These are phyloP conservation scores for Selaginella tamariscina DNA, from an alignment of 75 land plant genomes.

Conservation along the genomic window DNA sequence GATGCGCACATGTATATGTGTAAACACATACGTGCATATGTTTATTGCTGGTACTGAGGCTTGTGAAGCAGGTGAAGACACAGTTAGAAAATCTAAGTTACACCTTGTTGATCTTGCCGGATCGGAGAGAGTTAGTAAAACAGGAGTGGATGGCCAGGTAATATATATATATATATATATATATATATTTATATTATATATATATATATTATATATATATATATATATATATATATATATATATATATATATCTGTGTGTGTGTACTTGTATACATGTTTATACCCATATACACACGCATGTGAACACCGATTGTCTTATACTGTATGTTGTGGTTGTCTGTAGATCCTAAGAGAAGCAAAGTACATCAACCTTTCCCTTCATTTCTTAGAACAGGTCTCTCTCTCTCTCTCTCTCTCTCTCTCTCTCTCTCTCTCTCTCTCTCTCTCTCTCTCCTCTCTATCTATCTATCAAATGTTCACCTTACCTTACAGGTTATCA, in stretches of 20 bases:
- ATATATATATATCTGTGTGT: too few species aligned
- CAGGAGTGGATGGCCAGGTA: slow-evolving; percentile 36
- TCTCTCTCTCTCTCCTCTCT: too few species aligned
- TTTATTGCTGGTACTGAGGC: slow-evolving; percentile 28
- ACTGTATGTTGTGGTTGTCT: not conserved
- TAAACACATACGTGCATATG: too few species aligned
- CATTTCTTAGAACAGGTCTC: slow-evolving; percentile 31
- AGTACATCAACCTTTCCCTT: slow-evolving; percentile 31
- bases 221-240: not conserved
- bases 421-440: too few species aligned
- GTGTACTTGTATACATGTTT: too few species aligned
- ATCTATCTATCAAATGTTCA: too few species aligned
- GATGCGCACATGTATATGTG: too few species aligned
- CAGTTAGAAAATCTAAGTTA: slow-evolving; percentile 26
- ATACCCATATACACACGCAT: too few species aligned
- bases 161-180: not conserved
- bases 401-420: not conserved
- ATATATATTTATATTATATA: not conserved
- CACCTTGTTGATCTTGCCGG: slow-evolving; percentile 34
- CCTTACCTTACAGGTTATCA: slow-evolving; percentile 20
- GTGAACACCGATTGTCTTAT: not conserved
- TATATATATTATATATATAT: not conserved
- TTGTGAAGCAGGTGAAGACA: slow-evolving; percentile 21
- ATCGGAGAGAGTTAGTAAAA: slow-evolving; percentile 31
- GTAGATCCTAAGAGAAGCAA: slow-evolving; percentile 29